Evolutionary conservation across 805 yeast genomes (phyloP).

Genomic region (Candida tammaniensis): DNA sequence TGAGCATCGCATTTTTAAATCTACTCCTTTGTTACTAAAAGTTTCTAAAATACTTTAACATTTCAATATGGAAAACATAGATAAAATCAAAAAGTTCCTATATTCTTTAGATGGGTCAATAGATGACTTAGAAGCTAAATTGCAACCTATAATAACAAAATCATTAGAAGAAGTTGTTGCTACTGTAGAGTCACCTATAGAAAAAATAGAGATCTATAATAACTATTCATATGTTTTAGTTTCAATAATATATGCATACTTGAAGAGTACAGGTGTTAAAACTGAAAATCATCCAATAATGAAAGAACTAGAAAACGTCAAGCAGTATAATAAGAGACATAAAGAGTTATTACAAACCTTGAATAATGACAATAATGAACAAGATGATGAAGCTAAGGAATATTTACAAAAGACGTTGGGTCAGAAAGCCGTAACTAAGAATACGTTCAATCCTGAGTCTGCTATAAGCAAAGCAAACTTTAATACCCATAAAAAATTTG

Average conservation of each 20-base stretch:
- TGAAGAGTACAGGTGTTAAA: conserved; percentile 57
- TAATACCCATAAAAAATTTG: conserved; percentile 36
- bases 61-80: conserved; percentile 43
- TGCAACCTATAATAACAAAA: conserved; percentile 35
- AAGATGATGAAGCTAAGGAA: conserved; percentile 32
- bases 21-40: no score
- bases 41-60: background rate
- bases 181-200: conserved; percentile 21
- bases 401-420: conserved; percentile 48
- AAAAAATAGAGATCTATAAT: conserved; percentile 31
- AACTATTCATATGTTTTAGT: conserved; percentile 50
- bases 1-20: no score
- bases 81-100: conserved; percentile 39
- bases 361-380: conserved; percentile 18
- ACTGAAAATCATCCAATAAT: conserved; percentile 61
- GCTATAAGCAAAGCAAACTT: conserved; percentile 39
- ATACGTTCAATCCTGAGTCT: conserved; percentile 21
- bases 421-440: conserved; percentile 16
- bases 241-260: conserved; percentile 56
- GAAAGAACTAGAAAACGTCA: conserved; percentile 64
- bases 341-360: conserved; percentile 34
- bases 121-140: conserved; percentile 29
- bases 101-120: conserved; percentile 35
- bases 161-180: conserved; percentile 39
- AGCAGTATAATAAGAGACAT: conserved; percentile 61